Evolutionary conservation across 2,329 filamentous ascomycete genomes (phyloP), one percentile per base, ranked within the genome.

Genomic region (Aureobasidium sp.): DNA sequence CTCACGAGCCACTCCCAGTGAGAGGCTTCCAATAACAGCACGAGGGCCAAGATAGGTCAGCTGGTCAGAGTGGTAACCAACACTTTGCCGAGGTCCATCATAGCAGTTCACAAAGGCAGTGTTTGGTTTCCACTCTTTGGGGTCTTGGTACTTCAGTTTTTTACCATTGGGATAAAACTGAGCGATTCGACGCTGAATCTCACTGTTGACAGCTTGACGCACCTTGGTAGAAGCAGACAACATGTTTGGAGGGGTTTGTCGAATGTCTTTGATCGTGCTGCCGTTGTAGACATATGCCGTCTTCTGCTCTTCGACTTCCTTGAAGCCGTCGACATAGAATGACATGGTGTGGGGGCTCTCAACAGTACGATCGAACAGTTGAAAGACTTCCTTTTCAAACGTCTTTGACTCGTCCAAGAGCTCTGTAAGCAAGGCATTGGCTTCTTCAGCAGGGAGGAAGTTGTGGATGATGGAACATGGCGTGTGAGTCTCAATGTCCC

Each of bases 21-120:
- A 95, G 6, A 99, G 76, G 50, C 90, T 95, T 0, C 92, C 94
- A 61, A 97, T 97, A 23, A 95, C 81, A 7, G 93, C 84, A 8
- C 88, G 85, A 0, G 94, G 94, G 0, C 94, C 94, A 0, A 97
- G 81, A 69, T 97, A 97, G 0, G 93, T 96, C 17, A 96, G 79
- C 67, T 96, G 89, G 70, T 99, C 94, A 37, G 88, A 86, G 73
- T 99, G 94, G 74, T 90, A 97, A 33, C 94, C 94, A 0, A 97
- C 92, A 63, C 81, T 90, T 74, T 97, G 84, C 11, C 84, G 79
- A 0, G 84, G 86, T 0, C 92, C 92, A 67, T 86, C 79, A 72
- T 99, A 99, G 76, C 90, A 95, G 72, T 99, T 99, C 17, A 95
- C 92, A 69, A 96, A 93, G 0, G 92, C 90, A 0, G 90, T 90